phyloP scores from a whole-genome alignment of 192 early-diverging fungal species.

The Coemansia sp. region DNA sequence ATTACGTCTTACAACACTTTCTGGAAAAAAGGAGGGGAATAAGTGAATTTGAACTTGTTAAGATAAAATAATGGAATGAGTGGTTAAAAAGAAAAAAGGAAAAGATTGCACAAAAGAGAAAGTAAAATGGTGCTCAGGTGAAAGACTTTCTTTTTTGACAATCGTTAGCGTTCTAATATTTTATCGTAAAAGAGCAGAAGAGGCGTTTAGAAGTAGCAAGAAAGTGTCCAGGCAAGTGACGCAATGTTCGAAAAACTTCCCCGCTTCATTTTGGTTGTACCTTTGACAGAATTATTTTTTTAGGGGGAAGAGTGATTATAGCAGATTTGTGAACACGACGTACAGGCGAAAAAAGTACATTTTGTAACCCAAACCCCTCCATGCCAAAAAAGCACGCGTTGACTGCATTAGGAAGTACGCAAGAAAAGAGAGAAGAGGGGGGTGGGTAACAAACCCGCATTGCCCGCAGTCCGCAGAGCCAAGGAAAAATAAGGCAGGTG shows the following conservation, averaged over 20 bases:
- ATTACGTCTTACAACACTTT: not conserved
- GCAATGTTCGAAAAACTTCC: not conserved
- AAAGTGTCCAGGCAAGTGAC: not conserved
- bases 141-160: too few species aligned
- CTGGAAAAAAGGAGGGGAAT: not conserved
- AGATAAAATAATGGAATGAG: not conserved
- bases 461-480: not conserved
- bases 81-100: not conserved
- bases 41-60: not conserved
- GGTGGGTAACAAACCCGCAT: not conserved
- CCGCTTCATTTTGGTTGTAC: too few species aligned
- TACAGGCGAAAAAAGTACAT: not conserved
- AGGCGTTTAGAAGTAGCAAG: not conserved
- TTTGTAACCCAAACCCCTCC: not conserved
- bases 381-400: not conserved
- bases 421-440: not conserved
- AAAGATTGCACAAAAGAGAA: not conserved
- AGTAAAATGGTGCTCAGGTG: not conserved
- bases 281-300: too few species aligned
- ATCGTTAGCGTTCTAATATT: too few species aligned
- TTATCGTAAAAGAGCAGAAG: too few species aligned
- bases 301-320: not conserved
- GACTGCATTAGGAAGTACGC: not conserved
- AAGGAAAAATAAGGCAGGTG: not conserved
- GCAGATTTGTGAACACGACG: too few species aligned